These are phyloP conservation scores for Coniochaeta ligniaria DNA, from an alignment of 2,329 filamentous ascomycete genomes.

Conservation along the genomic window DNA sequence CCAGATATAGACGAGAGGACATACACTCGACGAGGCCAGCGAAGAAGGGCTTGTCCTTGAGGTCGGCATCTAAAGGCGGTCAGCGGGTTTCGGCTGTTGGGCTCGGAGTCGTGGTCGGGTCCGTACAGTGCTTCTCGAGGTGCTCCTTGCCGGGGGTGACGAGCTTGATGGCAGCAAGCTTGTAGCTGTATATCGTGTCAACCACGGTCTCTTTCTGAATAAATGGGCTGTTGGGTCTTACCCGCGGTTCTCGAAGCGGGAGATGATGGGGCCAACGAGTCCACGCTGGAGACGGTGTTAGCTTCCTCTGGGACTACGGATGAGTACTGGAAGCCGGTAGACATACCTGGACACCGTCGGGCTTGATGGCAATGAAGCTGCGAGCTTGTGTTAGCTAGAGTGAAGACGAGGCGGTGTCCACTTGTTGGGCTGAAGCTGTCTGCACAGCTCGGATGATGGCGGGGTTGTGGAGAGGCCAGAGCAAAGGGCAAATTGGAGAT, in stretches of 20 bases:
- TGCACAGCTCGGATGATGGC: slow-evolving; percentile 5
- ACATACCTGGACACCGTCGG: slow-evolving; percentile 90
- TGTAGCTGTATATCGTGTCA: slow-evolving; percentile 60
- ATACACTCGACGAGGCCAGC: slow-evolving; percentile 82
- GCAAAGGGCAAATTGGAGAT: slow-evolving; percentile 11
- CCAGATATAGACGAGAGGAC: slow-evolving; percentile 26
- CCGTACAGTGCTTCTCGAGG: slow-evolving; percentile 88
- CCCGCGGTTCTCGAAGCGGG: slow-evolving; percentile 95
- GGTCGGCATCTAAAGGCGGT: slow-evolving; percentile 62
- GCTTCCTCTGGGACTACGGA: not conserved
- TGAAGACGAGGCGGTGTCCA: not conserved
- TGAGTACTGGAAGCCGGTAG: slow-evolving; percentile 24
- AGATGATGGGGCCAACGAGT: slow-evolving; percentile 95
- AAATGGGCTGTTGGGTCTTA: slow-evolving; percentile 34
- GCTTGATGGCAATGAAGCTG: slow-evolving; percentile 99
- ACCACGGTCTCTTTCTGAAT: slow-evolving; percentile 12
- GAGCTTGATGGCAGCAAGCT: slow-evolving; percentile 98
- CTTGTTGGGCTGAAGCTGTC: not conserved
- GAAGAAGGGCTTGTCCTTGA: slow-evolving; percentile 96
- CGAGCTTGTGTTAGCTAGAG: not conserved
- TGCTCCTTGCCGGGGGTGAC: slow-evolving; percentile 82
- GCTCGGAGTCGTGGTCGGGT: not conserved
- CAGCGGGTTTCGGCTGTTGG: slow-evolving; percentile 14
- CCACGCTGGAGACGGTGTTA: slow-evolving; percentile 61
- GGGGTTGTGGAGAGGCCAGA: slow-evolving; percentile 12